Evolutionary conservation across 2,329 filamentous ascomycete genomes (phyloP).

Genomic region (Venturia carpophila): DNA sequence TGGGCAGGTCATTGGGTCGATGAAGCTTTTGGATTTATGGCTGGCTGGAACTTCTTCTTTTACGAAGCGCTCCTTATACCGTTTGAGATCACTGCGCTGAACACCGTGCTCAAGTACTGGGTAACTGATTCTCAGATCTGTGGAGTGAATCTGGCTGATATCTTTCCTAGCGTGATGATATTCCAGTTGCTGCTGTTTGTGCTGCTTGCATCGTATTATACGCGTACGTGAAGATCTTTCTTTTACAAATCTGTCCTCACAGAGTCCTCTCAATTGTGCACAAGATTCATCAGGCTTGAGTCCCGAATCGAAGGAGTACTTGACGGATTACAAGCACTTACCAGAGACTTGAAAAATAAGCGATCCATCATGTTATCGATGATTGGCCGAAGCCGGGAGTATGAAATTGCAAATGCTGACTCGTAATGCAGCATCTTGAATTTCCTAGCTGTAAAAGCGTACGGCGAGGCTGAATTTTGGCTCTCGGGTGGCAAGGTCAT

Average conservation of each 20-base stretch:
- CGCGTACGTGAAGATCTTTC: slow-evolving; percentile 11
- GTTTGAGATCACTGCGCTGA: slow-evolving; percentile 46
- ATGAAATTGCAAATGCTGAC: background rate
- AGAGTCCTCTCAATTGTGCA: background rate
- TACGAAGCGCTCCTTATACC: slow-evolving; percentile 45
- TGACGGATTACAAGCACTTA: background rate
- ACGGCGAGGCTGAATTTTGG: slow-evolving; percentile 42
- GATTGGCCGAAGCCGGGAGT: too few species aligned
- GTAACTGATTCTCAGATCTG: slow-evolving; percentile 21
- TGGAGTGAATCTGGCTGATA: background rate
- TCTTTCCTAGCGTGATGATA: slow-evolving; percentile 31
- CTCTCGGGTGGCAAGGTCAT: slow-evolving; percentile 37
- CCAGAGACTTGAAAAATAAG: too few species aligned
- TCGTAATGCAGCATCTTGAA: slow-evolving; percentile 29
- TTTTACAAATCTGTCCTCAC: background rate
- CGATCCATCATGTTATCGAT: too few species aligned
- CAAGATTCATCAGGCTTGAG: too few species aligned
- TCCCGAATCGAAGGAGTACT: background rate
- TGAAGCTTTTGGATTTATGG: slow-evolving; percentile 40
- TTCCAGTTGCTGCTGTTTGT: slow-evolving; percentile 35
- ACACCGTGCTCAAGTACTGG: slow-evolving; percentile 45
- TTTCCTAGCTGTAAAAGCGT: slow-evolving; percentile 36
- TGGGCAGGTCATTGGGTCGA: slow-evolving; percentile 37
- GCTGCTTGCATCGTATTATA: slow-evolving; percentile 23
- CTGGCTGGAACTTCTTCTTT: slow-evolving; percentile 46